Percentiles rank a stretch among this genome's conserved stretches.
Conservation (phyloP, 495 filamentous ascomycete genomes). For the Podospora conica region DNA sequence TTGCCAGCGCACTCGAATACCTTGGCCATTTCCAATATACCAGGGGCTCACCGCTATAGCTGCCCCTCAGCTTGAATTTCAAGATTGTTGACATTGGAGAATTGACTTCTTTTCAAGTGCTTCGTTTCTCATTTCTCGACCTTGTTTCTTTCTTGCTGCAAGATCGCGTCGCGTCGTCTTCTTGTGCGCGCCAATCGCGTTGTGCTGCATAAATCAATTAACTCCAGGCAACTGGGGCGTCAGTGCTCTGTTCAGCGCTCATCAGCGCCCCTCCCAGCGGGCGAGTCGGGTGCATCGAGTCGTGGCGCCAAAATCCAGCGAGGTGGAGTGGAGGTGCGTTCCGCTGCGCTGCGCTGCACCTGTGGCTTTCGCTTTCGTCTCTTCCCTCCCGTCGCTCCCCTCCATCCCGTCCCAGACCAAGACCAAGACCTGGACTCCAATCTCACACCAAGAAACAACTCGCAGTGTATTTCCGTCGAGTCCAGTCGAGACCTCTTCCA, state of each 20-base stretch:
- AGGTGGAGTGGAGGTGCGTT: background rate
- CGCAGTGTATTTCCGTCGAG: background rate
- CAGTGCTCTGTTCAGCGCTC: slow-evolving; percentile 12
- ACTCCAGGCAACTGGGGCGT: slow-evolving; percentile 7
- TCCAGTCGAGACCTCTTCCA: background rate
- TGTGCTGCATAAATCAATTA: slow-evolving; percentile 9
- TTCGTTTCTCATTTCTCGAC: background rate
- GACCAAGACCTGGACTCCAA: slow-evolving; percentile 1
- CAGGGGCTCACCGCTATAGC: background rate
- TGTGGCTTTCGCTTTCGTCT: slow-evolving; percentile 3
- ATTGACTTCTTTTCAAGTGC: background rate
- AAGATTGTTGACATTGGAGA: slow-evolving; percentile 8
- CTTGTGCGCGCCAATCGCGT: slow-evolving; percentile 2
- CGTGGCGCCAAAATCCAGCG: slow-evolving; percentile 10
- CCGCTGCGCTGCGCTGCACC: slow-evolving; percentile 1
- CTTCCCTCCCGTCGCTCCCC: background rate
- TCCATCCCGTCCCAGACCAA: slow-evolving; percentile 1
- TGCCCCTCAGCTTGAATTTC: background rate
- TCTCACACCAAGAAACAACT: background rate
- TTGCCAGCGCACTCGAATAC: background rate
- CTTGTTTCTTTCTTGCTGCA: background rate
- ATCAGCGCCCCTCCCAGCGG: slow-evolving; percentile 3
- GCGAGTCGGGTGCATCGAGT: slow-evolving; percentile 7
- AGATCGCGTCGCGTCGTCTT: slow-evolving; percentile 14
- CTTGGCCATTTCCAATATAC: background rate